These are phyloP conservation scores for Trichophyton verrucosum DNA, from an alignment of 2,329 filamentous ascomycete genomes.

Conservation along the genomic window DNA sequence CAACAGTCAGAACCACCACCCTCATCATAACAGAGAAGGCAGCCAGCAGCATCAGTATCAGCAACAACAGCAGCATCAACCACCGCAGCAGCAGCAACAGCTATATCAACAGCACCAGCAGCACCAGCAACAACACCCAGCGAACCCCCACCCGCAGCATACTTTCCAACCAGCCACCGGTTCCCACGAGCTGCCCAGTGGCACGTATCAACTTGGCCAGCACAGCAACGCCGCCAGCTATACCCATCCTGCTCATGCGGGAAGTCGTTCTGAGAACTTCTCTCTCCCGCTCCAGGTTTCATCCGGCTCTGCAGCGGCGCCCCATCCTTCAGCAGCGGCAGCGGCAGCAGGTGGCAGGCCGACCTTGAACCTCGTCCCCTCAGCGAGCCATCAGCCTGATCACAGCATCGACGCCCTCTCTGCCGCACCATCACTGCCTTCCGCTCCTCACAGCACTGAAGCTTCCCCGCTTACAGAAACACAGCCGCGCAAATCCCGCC, in stretches of 20 bases:
- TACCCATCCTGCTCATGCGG: conserved; percentile 10
- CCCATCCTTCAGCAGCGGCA: background rate
- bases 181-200: background rate
- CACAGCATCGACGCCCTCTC: background rate
- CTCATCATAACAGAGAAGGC: background rate
- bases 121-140: background rate
- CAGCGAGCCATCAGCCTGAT: background rate
- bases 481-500: conserved; percentile 12
- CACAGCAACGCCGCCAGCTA: conserved; percentile 8
- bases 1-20: background rate
- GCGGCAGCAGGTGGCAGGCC: background rate
- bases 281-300: background rate
- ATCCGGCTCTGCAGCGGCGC: background rate
- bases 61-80: background rate
- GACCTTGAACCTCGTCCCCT: conserved; percentile 11
- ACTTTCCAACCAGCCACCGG: conserved; percentile 1
- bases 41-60: conserved; percentile 9
- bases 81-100: background rate
- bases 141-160: background rate
- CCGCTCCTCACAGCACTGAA: conserved; percentile 9
- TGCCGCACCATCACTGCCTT: conserved; percentile 6
- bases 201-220: background rate
- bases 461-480: conserved; percentile 9
- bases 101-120: background rate
- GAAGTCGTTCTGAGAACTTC: background rate